phyloP scores from a whole-genome alignment of 2,329 filamentous ascomycete genomes.

The Alternaria postmessia region DNA sequence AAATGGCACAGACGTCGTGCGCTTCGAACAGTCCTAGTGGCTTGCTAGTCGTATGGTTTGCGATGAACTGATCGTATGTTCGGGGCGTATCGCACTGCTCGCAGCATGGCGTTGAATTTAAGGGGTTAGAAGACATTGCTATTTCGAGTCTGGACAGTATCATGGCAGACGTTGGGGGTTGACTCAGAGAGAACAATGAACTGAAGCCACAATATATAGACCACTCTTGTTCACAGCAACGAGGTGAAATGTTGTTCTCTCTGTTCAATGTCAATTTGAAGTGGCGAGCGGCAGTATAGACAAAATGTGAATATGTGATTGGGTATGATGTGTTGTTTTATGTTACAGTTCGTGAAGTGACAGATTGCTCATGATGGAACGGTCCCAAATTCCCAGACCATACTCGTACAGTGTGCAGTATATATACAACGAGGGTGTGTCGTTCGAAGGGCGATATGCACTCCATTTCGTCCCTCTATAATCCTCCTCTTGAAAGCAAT shows the following conservation, averaged over 20 bases:
- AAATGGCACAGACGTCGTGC: neutral
- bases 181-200: neutral
- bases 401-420: slow-evolving; percentile 13
- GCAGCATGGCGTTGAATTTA: neutral
- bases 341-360: slow-evolving; percentile 11
- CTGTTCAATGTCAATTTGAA: neutral
- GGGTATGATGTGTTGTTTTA: neutral
- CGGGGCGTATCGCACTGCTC: neutral
- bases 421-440: slow-evolving; percentile 14
- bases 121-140: neutral
- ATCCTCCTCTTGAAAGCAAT: neutral
- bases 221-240: neutral
- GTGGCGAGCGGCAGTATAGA: neutral
- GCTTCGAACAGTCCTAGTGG: neutral
- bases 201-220: neutral
- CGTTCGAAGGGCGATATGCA: neutral
- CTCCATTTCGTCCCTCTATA: neutral
- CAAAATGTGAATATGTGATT: neutral
- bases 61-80: neutral
- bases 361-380: slow-evolving; percentile 3
- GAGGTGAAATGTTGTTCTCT: neutral
- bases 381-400: neutral
- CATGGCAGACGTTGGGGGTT: neutral
- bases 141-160: neutral
- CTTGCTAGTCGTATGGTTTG: neutral